phyloP scores from a whole-genome alignment of 257 asterid species.

The Solanum dulcamara region DNA sequence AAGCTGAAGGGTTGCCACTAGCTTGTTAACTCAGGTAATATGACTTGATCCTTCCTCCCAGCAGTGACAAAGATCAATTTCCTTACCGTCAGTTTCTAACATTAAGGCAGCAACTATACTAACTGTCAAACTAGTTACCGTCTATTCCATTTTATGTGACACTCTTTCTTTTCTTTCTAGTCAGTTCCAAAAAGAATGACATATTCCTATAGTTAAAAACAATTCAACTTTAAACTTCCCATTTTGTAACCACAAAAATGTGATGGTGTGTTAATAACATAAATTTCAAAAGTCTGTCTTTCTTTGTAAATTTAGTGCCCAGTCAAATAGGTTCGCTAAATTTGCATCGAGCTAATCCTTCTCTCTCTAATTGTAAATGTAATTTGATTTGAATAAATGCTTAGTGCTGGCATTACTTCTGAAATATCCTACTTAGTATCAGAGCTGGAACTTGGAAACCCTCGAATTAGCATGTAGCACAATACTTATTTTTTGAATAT shows the following conservation, averaged over 20 bases:
- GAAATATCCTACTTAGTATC: not conserved
- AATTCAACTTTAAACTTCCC: not conserved
- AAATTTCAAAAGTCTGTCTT: not conserved
- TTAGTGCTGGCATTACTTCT: not conserved
- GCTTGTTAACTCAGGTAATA: not conserved
- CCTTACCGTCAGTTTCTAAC: not conserved
- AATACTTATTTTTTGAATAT: not conserved
- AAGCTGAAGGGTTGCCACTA: not conserved
- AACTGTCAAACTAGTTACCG: not conserved
- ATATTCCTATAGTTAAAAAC: not conserved
- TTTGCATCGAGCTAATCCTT: not conserved
- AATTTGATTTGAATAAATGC: not conserved
- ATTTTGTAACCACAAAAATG: not conserved
- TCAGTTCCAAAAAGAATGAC: not conserved
- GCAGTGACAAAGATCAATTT: not conserved
- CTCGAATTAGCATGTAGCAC: not conserved
- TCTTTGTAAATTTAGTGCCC: not conserved
- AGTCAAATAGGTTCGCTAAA: not conserved
- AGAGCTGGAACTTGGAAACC: not conserved
- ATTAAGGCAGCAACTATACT: not conserved
- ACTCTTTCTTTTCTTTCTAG: not conserved
- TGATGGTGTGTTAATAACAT: not conserved
- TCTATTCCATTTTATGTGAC: not conserved
- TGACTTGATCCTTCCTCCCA: not conserved
- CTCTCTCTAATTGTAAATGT: not conserved